Percentiles rank a stretch among this genome's conserved stretches.
These are phyloP conservation scores for Emydomyces testavorans DNA, from an alignment of 2,329 filamentous ascomycete species.

Conservation along the genomic window DNA sequence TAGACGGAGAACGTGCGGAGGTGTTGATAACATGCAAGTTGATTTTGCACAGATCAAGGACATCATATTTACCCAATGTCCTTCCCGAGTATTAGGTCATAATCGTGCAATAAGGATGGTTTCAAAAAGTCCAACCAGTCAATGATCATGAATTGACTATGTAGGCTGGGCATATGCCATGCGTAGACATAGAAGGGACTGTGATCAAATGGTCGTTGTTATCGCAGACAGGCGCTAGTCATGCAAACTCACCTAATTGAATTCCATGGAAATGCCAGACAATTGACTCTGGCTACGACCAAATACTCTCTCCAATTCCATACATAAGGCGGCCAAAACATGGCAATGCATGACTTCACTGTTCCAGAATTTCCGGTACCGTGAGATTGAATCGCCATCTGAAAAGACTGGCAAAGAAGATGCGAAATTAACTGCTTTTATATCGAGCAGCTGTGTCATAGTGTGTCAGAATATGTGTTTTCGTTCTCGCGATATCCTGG, in stretches of 20 bases:
- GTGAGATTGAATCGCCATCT: constrained; percentile 2
- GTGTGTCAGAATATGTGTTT: not conserved
- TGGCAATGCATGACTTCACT: constrained; percentile 12
- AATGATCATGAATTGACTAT: too few species aligned
- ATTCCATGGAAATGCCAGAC: not conserved
- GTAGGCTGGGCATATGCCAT: too few species aligned
- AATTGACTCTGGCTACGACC: not conserved
- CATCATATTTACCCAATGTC: too few species aligned
- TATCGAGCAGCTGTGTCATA: not conserved
- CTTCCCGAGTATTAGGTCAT: too few species aligned
- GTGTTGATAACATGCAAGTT: too few species aligned
- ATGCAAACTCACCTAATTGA: not conserved
- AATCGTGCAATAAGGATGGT: too few species aligned
- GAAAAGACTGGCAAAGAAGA: not conserved
- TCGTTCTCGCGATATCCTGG: not conserved
- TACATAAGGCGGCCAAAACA: not conserved
- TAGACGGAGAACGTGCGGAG: too few species aligned
- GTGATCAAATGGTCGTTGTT: too few species aligned
- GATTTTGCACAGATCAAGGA: too few species aligned
- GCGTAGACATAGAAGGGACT: too few species aligned
- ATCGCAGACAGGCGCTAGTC: too few species aligned
- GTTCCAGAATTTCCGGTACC: constrained; percentile 4
- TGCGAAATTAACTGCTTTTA: not conserved
- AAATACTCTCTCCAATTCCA: not conserved
- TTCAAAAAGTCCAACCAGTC: too few species aligned